Base-by-base conservation (phyloP, 148 eudicot genomes). In the Talinum fruticosum region DNA sequence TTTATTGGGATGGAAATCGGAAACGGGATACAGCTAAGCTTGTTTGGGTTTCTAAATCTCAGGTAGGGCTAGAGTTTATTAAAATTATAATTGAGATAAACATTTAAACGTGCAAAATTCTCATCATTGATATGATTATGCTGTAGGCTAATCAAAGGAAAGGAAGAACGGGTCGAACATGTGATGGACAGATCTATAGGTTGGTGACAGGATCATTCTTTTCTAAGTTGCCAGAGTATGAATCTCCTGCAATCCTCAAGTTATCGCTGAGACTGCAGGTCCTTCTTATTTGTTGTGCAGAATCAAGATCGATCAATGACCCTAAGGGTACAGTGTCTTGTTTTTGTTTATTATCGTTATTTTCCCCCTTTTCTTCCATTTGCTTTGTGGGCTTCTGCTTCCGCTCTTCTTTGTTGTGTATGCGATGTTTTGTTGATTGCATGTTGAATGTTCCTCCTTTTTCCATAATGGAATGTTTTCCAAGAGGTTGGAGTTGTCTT, bases 121-220 rank as follows among this genome's bases (percentile, higher is more conserved):
- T 75, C 21, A 79, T 53, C 38, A 36, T 8, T 33, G 24, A 64
- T 61, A 32, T 32, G 41, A 51, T 54, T 75, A 49, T 83, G 78
- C 36, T 82, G 81, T 79, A 95, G 98, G 96, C 98, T 75, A 91
- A 95, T 18, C 98, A 95, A 81, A 96, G 98, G 15, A 92, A 73
- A 82, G 98, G 98, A 76, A 88, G 98, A 89, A 95, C 98, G 74
- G 96, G 98, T 66, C 90, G 98, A 59, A 92, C 98, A 64, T 95
- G 98, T 87, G 94, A 95, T 84, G 98, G 98, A 34, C 86, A 86
- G 79, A 80, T 89, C 29, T 95, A 88, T 84, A 90, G 98, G 61
- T 80, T 95, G 84, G 94, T 92, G 37, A 87, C 97, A 24, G 81
- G 92, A 70, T 85, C 94, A 10, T 95, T 95, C 77, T 95, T 77